Base-by-base conservation (phyloP, 805 yeast genomes). In the Saccharomycopsis sp. region DNA sequence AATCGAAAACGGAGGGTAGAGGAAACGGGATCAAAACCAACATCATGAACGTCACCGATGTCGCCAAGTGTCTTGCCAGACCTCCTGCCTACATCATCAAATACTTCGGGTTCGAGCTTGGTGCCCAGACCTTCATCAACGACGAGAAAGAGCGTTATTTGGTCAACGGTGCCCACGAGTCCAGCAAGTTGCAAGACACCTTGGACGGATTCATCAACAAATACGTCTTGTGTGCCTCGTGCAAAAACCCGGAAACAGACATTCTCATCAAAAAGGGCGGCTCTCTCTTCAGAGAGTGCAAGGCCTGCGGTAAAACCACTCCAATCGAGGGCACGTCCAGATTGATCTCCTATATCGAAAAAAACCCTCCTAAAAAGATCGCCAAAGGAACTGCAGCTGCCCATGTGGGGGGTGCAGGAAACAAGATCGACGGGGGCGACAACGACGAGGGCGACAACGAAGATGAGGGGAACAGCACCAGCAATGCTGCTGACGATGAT, bases 21-120 rank as follows among this genome's bases (percentile, higher is more conserved):
- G 99, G 99, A 78, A 94, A 94, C 77, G 99, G 99, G 84, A 94
- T 94, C 75, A 91, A 91, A 73, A 94, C 99, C 23, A 95, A 92
- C 57, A 85, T 94, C 58, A 82, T 90, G 64, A 94, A 94, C 74
- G 83, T 90, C 57, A 76, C 87, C 46, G 98, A 94, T 69, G 97
- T 94, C 61, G 96, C 97, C 47, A 83, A 97, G 68, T 96, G 98
- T 21, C 79, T 94, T 63, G 89, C 88, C 65, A 85, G 99, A 75
- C 98, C 99, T 37, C 84, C 97, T 41, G 76, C 92, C 37, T 94
- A 94, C 70, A 83, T 94, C 62, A 84, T 94, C 73, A 94, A 94
- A 76, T 94, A 83, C 74, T 94, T 94, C 71, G 99, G 99, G 48
- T 88, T 87, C 68, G 99, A 94, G 76, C 80, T 94, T 59, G 99